Evolutionary conservation across 2,329 filamentous ascomycete species (phyloP).

Genomic region (Colletotrichum tabaci): DNA sequence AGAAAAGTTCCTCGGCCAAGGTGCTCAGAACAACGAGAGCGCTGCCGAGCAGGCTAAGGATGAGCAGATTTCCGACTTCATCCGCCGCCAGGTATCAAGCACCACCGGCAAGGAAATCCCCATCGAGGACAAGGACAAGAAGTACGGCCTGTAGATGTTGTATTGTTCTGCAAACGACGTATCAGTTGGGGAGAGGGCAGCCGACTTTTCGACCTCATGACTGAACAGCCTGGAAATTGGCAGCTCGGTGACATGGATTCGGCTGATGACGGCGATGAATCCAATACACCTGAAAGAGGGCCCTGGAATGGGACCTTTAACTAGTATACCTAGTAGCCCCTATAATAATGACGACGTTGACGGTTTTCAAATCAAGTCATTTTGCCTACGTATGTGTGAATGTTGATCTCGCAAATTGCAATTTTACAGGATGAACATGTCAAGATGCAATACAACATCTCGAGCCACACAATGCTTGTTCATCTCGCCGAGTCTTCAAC

Average conservation of each 20-base stretch:
- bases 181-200: background rate
- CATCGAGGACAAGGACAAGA: constrained; percentile 70
- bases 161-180: background rate
- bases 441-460: background rate
- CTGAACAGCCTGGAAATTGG: constrained; percentile 22
- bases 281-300: background rate
- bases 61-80: constrained; percentile 81
- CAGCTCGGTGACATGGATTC: background rate
- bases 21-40: constrained; percentile 79
- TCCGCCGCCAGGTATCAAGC: constrained; percentile 79
- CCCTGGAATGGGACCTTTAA: constrained; percentile 19
- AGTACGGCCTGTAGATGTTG: constrained; percentile 30
- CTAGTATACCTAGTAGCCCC: constrained; percentile 11
- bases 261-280: background rate
- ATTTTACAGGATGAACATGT: background rate
- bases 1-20: constrained; percentile 79
- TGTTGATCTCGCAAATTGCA: background rate
- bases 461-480: background rate
- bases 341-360: constrained; percentile 22
- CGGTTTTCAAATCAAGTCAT: background rate
- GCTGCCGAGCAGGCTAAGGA: constrained; percentile 89
- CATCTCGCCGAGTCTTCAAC: too few species aligned
- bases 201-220: background rate
- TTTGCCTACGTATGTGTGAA: background rate
- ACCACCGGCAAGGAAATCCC: constrained; percentile 78